These are phyloP conservation scores for Trametes polyzona DNA, from an alignment of 1,284 basidiomycete species.

Conservation along the genomic window DNA sequence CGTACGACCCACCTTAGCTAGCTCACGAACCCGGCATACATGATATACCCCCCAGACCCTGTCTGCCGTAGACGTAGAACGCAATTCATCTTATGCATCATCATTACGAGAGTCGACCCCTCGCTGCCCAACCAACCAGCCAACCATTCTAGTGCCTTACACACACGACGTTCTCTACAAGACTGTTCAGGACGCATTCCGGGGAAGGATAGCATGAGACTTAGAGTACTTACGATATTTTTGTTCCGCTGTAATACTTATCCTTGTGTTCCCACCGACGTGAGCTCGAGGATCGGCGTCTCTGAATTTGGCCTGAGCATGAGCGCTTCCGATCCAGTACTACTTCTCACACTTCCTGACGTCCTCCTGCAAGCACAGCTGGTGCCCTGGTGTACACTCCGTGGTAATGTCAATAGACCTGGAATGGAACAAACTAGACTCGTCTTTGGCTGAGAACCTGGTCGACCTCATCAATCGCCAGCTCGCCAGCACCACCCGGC, in stretches of 20 bases:
- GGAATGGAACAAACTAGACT: conserved; percentile 77
- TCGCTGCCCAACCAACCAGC: too few species aligned
- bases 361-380: background rate
- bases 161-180: conserved; percentile 20
- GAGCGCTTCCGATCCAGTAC: too few species aligned
- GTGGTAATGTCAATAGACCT: conserved; percentile 84
- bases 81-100: conserved; percentile 4
- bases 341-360: background rate
- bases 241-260: conserved; percentile 25
- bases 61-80: conserved; percentile 29
- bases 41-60: conserved; percentile 34
- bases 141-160: conserved; percentile 29
- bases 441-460: conserved; percentile 71
- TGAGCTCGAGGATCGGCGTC: background rate
- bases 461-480: conserved; percentile 83
- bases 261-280: conserved; percentile 3
- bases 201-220: conserved; percentile 23
- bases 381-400: background rate
- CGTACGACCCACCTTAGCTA: too few species aligned
- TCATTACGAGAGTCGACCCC: conserved; percentile 29
- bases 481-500: conserved; percentile 70
- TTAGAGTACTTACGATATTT: conserved; percentile 29
- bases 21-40: conserved; percentile 33
- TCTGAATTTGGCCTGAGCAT: background rate
- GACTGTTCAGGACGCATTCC: conserved; percentile 15